A percentile compares a stretch with the other conserved stretches of the same genome.
phyloP scores from a whole-genome alignment of 345 rosid genomes.

The Turritis glabra region DNA sequence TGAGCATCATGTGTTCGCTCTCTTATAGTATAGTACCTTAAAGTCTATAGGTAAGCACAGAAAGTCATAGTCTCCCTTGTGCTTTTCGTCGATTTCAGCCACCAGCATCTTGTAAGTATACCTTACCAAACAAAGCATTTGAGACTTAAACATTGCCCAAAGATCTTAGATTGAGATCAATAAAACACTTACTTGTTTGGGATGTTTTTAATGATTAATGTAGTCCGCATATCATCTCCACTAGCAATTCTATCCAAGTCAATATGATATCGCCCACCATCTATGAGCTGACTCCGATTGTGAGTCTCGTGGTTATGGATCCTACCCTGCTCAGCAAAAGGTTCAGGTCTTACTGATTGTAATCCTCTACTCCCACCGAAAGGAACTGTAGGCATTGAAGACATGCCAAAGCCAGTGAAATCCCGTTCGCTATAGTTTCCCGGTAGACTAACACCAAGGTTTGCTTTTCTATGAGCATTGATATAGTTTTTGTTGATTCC shows the following conservation, averaged over 20 bases:
- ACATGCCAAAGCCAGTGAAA: constrained; percentile 57
- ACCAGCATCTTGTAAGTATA: constrained; percentile 97
- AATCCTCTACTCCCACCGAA: constrained; percentile 54
- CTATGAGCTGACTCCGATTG: constrained; percentile 51
- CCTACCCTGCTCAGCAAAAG: constrained; percentile 53
- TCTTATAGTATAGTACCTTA: constrained; percentile 53
- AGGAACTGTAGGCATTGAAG: constrained; percentile 51
- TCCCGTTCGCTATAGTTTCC: constrained; percentile 55
- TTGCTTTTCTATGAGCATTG: constrained; percentile 45
- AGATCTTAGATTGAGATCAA: neutral
- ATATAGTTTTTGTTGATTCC: constrained; percentile 51
- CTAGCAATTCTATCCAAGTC: constrained; percentile 72
- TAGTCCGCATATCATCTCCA: constrained; percentile 80
- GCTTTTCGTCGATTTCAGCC: constrained; percentile 90
- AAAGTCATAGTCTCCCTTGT: constrained; percentile 82
- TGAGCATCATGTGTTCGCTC: constrained; percentile 1
- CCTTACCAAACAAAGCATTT: constrained; percentile 45
- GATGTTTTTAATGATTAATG: constrained; percentile 91
- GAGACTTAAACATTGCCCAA: constrained; percentile 1
- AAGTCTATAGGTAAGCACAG: constrained; percentile 91
- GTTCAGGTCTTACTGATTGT: constrained; percentile 48
- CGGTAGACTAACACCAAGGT: constrained; percentile 44
- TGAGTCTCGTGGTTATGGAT: constrained; percentile 46
- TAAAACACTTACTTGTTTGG: constrained; percentile 77
- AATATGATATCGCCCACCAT: constrained; percentile 74